Evolutionary conservation across 352 stramenopile species (phyloP).

Genomic region (Globisporangium abappressorium): DNA sequence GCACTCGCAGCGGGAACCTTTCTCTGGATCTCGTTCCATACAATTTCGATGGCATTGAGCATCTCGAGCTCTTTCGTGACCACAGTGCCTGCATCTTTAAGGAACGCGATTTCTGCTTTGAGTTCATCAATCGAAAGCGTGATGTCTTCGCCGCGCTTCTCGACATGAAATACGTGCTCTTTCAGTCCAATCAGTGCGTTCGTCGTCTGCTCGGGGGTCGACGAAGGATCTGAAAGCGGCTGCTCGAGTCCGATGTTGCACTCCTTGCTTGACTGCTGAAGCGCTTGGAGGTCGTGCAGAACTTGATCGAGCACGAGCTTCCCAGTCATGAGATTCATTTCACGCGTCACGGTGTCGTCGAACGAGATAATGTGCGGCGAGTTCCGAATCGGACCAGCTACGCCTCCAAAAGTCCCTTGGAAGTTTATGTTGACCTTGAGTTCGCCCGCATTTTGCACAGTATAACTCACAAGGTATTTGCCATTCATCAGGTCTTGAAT

Average conservation of each 20-base stretch:
- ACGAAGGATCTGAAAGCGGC: slow-evolving; percentile 50
- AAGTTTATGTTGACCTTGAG: slow-evolving; percentile 91
- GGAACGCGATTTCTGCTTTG: slow-evolving; percentile 59
- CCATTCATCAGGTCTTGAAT: slow-evolving; percentile 90
- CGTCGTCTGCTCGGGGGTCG: slow-evolving; percentile 59
- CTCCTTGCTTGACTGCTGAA: slow-evolving; percentile 63
- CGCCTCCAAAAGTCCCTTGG: slow-evolving; percentile 90
- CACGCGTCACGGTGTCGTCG: slow-evolving; percentile 70
- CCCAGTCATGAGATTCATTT: slow-evolving; percentile 81
- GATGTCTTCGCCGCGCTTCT: slow-evolving; percentile 69
- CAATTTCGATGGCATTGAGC: slow-evolving; percentile 44
- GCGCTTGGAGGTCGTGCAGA: slow-evolving; percentile 53
- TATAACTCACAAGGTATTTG: slow-evolving; percentile 94
- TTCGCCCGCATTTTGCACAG: slow-evolving; percentile 66
- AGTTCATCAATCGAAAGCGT: slow-evolving; percentile 63
- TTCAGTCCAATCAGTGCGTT: slow-evolving; percentile 69
- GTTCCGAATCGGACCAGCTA: slow-evolving; percentile 83
- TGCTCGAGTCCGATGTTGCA: slow-evolving; percentile 73
- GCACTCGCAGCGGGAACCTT: slow-evolving; percentile 64
- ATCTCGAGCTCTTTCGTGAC: slow-evolving; percentile 58
- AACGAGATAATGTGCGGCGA: slow-evolving; percentile 87
- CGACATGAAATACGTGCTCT: slow-evolving; percentile 74
- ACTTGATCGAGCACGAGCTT: slow-evolving; percentile 78
- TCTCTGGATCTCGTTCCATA: slow-evolving; percentile 60
- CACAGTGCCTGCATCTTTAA: slow-evolving; percentile 54